These are phyloP conservation scores for Lactarius hatsudake DNA, from an alignment of 768 basidiomycete genomes.

Conservation along the genomic window DNA sequence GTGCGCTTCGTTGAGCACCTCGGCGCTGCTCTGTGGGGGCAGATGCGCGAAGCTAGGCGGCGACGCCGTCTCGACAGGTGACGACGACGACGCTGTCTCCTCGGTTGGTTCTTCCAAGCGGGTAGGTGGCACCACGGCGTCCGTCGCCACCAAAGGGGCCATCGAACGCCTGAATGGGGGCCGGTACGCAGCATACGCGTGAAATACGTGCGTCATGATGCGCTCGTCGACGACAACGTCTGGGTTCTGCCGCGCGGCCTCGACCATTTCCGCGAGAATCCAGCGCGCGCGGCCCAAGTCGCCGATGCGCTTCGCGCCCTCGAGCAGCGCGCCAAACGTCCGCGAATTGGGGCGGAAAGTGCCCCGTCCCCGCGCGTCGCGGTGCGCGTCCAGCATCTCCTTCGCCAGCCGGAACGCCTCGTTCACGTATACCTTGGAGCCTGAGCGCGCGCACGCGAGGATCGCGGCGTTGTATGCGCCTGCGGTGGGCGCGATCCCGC, in stretches of 20 bases:
- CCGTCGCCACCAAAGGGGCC: conserved; percentile 40
- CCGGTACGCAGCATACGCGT: conserved; percentile 79
- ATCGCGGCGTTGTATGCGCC: conserved; percentile 82
- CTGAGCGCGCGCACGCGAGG: conserved; percentile 70
- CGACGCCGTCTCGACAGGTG: not conserved
- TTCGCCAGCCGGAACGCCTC: conserved; percentile 83
- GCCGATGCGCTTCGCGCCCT: conserved; percentile 84
- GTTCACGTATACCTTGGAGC: conserved; percentile 59
- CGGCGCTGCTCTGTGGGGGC: conserved; percentile 69
- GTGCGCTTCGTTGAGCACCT: conserved; percentile 66
- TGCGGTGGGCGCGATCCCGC: conserved; percentile 56
- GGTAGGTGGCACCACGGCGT: not conserved
- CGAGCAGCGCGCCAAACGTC: conserved; percentile 82
- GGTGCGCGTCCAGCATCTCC: conserved; percentile 80
- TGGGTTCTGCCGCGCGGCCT: conserved; percentile 30
- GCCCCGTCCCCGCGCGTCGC: conserved; percentile 58
- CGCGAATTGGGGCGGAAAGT: conserved; percentile 57
- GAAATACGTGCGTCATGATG: conserved; percentile 80
- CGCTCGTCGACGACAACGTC: conserved; percentile 53
- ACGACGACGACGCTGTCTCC: not conserved
- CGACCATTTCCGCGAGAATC: conserved; percentile 85
- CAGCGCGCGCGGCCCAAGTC: conserved; percentile 82
- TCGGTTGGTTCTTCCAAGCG: not conserved
- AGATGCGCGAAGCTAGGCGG: conserved; percentile 42
- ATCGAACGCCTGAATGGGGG: conserved; percentile 61